Percentiles rank a stretch among this genome's conserved stretches.
These are phyloP conservation scores for Trichoderma oligosporum DNA, from an alignment of 2,329 filamentous ascomycete genomes.

Conservation along the genomic window DNA sequence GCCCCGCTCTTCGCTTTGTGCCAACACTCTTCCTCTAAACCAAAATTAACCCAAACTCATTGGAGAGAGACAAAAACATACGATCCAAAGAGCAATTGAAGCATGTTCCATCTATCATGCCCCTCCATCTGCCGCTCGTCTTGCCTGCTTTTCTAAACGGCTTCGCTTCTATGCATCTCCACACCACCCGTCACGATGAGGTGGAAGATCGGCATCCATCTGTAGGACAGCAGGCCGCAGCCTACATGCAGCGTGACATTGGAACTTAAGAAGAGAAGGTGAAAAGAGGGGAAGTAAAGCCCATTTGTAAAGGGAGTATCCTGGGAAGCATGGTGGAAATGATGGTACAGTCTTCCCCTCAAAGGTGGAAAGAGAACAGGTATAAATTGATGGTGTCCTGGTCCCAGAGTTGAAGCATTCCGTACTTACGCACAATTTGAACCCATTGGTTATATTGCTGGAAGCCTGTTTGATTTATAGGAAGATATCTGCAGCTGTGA, in stretches of 20 bases:
- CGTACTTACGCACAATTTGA: background rate
- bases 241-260: conserved; percentile 16
- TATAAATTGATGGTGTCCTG: background rate
- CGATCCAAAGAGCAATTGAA: background rate
- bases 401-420: background rate
- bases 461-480: background rate
- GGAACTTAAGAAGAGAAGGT: background rate
- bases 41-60: background rate
- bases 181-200: conserved; percentile 4
- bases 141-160: background rate
- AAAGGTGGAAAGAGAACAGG: background rate
- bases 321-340: background rate
- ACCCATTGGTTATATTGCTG: background rate
- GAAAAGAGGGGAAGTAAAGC: conserved; percentile 5
- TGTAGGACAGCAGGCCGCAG: conserved; percentile 4
- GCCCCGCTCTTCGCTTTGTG: background rate
- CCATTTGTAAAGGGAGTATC: background rate
- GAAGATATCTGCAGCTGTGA: background rate
- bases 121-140: background rate
- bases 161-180: background rate
- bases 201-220: background rate
- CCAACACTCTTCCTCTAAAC: background rate
- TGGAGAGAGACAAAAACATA: background rate
- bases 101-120: background rate
- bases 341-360: background rate